These are phyloP conservation scores for Ambrosiella beaveri DNA, from an alignment of 2,329 filamentous ascomycete species.

Conservation along the genomic window DNA sequence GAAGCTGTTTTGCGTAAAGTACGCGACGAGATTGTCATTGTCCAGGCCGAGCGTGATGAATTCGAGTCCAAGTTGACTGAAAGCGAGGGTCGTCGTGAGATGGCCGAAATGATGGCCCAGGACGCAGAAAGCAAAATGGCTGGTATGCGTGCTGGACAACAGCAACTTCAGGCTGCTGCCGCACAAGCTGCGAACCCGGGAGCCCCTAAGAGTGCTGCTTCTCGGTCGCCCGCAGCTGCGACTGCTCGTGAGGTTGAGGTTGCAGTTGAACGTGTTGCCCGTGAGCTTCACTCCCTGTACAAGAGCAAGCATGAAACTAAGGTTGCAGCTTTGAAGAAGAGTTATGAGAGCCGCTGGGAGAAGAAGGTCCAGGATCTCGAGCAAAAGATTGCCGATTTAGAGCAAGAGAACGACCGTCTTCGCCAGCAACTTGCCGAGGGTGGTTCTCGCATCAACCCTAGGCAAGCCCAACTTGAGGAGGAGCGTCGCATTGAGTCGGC, in stretches of 20 bases:
- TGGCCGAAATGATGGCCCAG: conserved; percentile 57
- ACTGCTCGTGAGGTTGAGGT: conserved; percentile 54
- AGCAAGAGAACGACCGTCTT: conserved; percentile 59
- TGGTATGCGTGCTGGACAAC: conserved; percentile 48
- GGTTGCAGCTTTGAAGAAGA: conserved; percentile 73
- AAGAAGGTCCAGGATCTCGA: conserved; percentile 73
- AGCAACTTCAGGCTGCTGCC: conserved; percentile 20
- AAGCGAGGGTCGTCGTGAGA: conserved; percentile 54
- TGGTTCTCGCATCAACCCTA: conserved; percentile 23
- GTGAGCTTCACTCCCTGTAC: conserved; percentile 82
- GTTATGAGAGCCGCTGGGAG: conserved; percentile 74
- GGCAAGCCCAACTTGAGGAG: conserved; percentile 27
- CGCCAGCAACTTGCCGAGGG: conserved; percentile 28
- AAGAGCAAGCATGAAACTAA: conserved; percentile 97
- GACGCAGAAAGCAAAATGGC: conserved; percentile 63
- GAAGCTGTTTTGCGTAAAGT: conserved; percentile 64
- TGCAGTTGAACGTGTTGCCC: conserved; percentile 77
- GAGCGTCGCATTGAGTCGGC: conserved; percentile 44
- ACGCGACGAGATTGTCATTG: conserved; percentile 61
- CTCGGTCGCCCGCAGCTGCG: conserved; percentile 23
- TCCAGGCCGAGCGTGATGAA: conserved; percentile 66
- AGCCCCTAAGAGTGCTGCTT: conserved; percentile 15
- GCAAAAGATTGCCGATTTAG: conserved; percentile 47
- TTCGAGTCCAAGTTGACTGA: conserved; percentile 61
- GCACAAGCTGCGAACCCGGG: conserved; percentile 16